These are phyloP conservation scores for Senecio squalidus DNA, from an alignment of 140 eudicot species.

Conservation along the genomic window DNA sequence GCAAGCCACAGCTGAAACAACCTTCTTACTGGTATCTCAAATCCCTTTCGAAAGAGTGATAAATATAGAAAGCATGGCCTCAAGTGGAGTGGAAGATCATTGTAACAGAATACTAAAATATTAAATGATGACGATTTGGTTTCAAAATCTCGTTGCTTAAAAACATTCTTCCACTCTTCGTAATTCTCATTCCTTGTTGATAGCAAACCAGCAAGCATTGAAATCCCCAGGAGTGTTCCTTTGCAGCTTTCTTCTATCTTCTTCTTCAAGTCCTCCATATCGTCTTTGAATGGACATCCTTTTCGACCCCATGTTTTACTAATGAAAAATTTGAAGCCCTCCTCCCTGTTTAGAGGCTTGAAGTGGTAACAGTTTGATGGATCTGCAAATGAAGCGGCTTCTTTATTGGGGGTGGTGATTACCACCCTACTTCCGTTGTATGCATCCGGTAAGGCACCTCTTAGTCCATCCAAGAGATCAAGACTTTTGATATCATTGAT, in stretches of 20 bases:
- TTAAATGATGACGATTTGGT: conserved; percentile 18
- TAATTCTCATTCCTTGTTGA: conserved; percentile 18
- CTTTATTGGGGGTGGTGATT: conserved; percentile 27
- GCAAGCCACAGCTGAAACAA: conserved; percentile 54
- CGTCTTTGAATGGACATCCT: conserved; percentile 18
- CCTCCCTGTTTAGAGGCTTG: conserved; percentile 31
- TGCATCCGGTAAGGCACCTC: conserved; percentile 18
- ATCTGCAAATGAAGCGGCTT: conserved; percentile 26
- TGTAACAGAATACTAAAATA: conserved; percentile 32
- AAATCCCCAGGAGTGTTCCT: conserved; percentile 25
- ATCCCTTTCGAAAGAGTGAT: conserved; percentile 35
- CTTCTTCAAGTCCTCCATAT: conserved; percentile 18
- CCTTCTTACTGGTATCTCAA: conserved; percentile 51
- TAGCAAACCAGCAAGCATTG: conserved; percentile 30
- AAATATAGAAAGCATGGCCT: conserved; percentile 49
- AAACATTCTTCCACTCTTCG: conserved; percentile 25
- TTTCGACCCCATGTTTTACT: conserved; percentile 22
- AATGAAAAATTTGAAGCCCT: conserved; percentile 22
- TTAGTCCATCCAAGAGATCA: conserved; percentile 15
- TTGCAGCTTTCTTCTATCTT: conserved; percentile 35
- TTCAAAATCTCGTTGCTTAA: conserved; percentile 13
- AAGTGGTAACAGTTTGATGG: conserved; percentile 22
- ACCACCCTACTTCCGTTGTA: conserved; percentile 29
- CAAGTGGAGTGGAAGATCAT: conserved; percentile 26
- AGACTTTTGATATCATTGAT: conserved; percentile 19